These are phyloP conservation scores for Rhexocercosporidium sp. DNA, from an alignment of 2,329 filamentous ascomycete species.

Conservation along the genomic window DNA sequence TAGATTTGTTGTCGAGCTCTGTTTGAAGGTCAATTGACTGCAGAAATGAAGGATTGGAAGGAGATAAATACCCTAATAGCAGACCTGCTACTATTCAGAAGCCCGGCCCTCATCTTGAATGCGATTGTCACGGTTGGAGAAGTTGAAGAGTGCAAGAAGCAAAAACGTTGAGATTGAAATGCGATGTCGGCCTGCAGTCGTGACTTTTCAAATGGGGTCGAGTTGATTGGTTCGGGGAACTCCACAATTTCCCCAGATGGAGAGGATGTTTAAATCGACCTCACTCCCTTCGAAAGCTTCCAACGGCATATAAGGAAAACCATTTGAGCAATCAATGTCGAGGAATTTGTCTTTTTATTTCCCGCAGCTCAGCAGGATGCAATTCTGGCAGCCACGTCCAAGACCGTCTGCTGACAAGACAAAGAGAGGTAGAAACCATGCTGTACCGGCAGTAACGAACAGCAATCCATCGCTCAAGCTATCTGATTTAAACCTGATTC, in stretches of 20 bases:
- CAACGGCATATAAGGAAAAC: not conserved
- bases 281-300: not conserved
- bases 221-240: slow-evolving; percentile 9
- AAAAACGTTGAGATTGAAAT: not conserved
- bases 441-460: no score
- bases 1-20: slow-evolving; percentile 29
- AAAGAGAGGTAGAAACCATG: no score
- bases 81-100: slow-evolving; percentile 41
- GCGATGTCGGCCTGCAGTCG: not conserved
- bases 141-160: not conserved
- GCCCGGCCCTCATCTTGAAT: slow-evolving; percentile 39
- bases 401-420: no score
- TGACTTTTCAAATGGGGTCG: slow-evolving; percentile 4
- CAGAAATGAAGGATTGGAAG: not conserved
- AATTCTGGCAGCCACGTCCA: no score
- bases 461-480: no score
- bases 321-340: no score
- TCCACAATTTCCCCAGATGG: slow-evolving; percentile 10
- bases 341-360: no score
- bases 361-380: no score
- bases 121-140: not conserved
- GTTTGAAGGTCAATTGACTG: slow-evolving; percentile 31
- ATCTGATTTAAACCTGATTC: no score
- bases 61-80: slow-evolving; percentile 37
- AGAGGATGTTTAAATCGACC: slow-evolving; percentile 5